Evolutionary conservation across 1,139 yeast genomes (phyloP).

Genomic region (Candida mesenterica): DNA sequence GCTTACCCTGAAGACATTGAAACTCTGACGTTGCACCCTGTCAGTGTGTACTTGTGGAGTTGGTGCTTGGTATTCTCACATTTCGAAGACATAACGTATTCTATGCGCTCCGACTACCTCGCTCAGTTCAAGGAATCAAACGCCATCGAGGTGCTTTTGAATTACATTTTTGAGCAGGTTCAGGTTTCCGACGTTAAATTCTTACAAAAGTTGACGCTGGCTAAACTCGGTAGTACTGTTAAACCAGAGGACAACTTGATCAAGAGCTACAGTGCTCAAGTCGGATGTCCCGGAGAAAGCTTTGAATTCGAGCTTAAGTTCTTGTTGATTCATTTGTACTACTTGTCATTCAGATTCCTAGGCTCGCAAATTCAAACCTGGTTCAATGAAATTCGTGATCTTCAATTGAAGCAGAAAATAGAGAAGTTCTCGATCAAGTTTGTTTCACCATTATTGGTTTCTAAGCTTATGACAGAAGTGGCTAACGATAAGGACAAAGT

Average conservation of each 20-base stretch:
- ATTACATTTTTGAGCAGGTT: conserved; percentile 50
- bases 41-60: conserved; percentile 57
- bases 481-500: conserved; percentile 38
- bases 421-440: conserved; percentile 61
- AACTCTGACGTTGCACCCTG: conserved; percentile 25
- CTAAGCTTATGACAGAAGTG: conserved; percentile 57
- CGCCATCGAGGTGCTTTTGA: conserved; percentile 46
- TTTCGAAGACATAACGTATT: conserved; percentile 65
- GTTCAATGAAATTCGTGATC: conserved; percentile 63
- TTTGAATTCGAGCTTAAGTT: conserved; percentile 28
- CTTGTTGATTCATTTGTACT: conserved; percentile 55
- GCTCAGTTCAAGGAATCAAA: conserved; percentile 51
- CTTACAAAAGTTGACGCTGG: conserved; percentile 24
- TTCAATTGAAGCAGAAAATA: conserved; percentile 53
- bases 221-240: conserved; percentile 17
- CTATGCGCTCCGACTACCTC: conserved; percentile 60
- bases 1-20: conserved; percentile 36
- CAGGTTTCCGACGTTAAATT: conserved; percentile 38
- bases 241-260: conserved; percentile 16
- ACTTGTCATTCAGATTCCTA: conserved; percentile 52
- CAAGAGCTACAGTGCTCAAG: conserved; percentile 19
- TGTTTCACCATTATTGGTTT: conserved; percentile 65
- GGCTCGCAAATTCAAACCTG: conserved; percentile 72
- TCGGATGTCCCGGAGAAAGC: conserved; percentile 20
- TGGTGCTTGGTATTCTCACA: conserved; percentile 67